Evolutionary conservation across 805 yeast genomes (phyloP).

Genomic region (Lachancea cidri): DNA sequence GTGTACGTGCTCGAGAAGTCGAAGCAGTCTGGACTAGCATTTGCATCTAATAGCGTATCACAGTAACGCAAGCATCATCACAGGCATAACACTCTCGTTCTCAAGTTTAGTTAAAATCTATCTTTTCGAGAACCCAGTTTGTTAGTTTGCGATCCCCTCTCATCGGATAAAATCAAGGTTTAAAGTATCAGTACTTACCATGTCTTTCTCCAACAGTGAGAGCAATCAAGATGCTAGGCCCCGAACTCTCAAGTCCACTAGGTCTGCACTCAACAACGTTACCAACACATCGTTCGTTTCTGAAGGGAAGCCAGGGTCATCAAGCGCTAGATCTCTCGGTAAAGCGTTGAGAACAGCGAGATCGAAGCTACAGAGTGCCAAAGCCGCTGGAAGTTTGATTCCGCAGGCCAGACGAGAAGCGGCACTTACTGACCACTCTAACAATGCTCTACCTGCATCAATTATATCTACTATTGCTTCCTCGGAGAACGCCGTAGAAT

Average conservation of each 20-base stretch:
- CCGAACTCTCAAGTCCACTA: conserved; percentile 10
- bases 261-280: conserved; percentile 33
- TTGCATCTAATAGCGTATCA: not conserved
- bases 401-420: conserved; percentile 7
- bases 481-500: conserved; percentile 1
- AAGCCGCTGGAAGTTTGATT: conserved; percentile 8
- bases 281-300: conserved; percentile 30
- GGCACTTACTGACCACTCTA: not conserved
- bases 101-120: no score
- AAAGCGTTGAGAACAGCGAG: conserved; percentile 12
- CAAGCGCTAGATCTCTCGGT: conserved; percentile 12
- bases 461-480: not conserved
- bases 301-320: conserved; percentile 13
- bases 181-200: conserved; percentile 1
- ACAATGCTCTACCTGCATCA: not conserved
- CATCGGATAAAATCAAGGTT: not conserved
- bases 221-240: conserved; percentile 22
- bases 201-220: conserved; percentile 12
- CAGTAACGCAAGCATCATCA: not conserved
- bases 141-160: not conserved
- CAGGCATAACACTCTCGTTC: not conserved
- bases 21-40: not conserved
- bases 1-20: not conserved
- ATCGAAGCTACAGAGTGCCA: conserved; percentile 10
- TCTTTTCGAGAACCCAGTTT: not conserved